phyloP scores from a whole-genome alignment of 768 basidiomycete species.

The Infundibulicybe gibba region DNA sequence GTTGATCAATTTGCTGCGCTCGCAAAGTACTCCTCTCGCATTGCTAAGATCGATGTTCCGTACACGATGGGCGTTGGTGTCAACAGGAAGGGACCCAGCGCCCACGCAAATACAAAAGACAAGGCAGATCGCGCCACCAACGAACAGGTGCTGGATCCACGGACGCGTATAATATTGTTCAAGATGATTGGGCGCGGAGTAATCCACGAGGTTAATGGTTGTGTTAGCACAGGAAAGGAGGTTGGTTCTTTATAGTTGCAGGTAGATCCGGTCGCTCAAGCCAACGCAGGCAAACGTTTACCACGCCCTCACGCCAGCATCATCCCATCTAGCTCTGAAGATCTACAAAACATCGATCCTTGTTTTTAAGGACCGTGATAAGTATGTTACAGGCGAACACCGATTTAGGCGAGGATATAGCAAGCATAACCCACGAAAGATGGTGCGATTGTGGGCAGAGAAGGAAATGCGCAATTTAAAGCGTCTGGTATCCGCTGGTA shows the following conservation, averaged over 20 bases:
- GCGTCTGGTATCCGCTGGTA: slow-evolving; percentile 76
- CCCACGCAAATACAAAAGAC: slow-evolving; percentile 87
- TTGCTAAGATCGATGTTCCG: slow-evolving; percentile 73
- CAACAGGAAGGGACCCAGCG: slow-evolving; percentile 90
- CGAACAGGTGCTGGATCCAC: slow-evolving; percentile 94
- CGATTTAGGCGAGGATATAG: slow-evolving; percentile 92
- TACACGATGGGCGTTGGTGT: slow-evolving; percentile 70
- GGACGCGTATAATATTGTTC: slow-evolving; percentile 91
- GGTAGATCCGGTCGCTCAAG: background rate
- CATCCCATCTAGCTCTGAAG: slow-evolving; percentile 82
- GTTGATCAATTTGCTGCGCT: slow-evolving; percentile 71
- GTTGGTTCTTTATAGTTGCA: slow-evolving; percentile 34
- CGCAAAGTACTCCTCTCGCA: slow-evolving; percentile 70
- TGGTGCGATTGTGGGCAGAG: slow-evolving; percentile 98
- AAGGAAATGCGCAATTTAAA: slow-evolving; percentile 98
- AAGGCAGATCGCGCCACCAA: slow-evolving; percentile 95
- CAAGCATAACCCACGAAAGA: slow-evolving; percentile 92
- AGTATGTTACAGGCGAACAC: slow-evolving; percentile 93
- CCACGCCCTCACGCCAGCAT: slow-evolving; percentile 64
- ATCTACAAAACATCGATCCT: slow-evolving; percentile 99
- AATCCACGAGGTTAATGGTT: slow-evolving; percentile 89
- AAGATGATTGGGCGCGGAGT: slow-evolving; percentile 94
- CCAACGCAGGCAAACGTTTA: slow-evolving; percentile 87
- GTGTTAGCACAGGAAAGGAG: slow-evolving; percentile 98
- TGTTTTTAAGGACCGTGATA: slow-evolving; percentile 95